Evolutionary conservation across 495 filamentous ascomycete species (phyloP), one percentile per base, ranked within the genome.

Genomic region (Talaromyces adpressus): DNA sequence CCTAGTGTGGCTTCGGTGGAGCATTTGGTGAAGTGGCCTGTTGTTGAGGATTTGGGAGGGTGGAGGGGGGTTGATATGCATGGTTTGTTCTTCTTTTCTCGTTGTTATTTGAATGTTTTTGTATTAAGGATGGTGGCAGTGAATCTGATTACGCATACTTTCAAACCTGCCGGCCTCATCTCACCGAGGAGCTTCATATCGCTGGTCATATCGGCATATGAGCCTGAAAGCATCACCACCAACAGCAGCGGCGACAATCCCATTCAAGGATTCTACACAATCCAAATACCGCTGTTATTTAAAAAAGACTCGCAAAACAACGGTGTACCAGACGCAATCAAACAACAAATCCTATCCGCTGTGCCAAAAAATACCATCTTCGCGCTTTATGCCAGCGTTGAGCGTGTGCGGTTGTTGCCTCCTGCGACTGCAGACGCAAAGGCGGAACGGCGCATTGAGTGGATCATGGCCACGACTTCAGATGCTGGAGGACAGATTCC

Each of bases 401-500:
- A 92, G 75, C 73, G 80, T 32, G 77, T 89, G 1, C 67, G 76
- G 54, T 59, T 76, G 29, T 52, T 78, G 9, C 68, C 74, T 4
- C 60, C 59, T 47, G 45, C 6, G 2, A 4, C 4, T 25, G 6
- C 20, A 5, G 32, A 45, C 12, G 62, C 20, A 5, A 18, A 57
- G 6, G 62, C 25, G 14, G n/a, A 57, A 8, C 18, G 53, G 66
- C 22, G 75, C 32, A 77, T 89, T 32, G 78, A 84, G 64, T 92
- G 87, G 87, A 78, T 84, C 6, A 89, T 90, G 83, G 84, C 84
- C 3, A 90, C 88, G 52, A 83, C 85, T n/a, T 87, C 86, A 52
- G 83, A 91, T 69, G 87, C 89, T 0, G 78, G 78, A 18, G 89
- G 89, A 8, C 77, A 79, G 27, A 78, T 93, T 60, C 89, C 89